Percentiles rank a stretch among this genome's conserved stretches.
These are phyloP conservation scores for Pouteria glomerata DNA, from an alignment of 148 eudicot genomes.

Conservation along the genomic window DNA sequence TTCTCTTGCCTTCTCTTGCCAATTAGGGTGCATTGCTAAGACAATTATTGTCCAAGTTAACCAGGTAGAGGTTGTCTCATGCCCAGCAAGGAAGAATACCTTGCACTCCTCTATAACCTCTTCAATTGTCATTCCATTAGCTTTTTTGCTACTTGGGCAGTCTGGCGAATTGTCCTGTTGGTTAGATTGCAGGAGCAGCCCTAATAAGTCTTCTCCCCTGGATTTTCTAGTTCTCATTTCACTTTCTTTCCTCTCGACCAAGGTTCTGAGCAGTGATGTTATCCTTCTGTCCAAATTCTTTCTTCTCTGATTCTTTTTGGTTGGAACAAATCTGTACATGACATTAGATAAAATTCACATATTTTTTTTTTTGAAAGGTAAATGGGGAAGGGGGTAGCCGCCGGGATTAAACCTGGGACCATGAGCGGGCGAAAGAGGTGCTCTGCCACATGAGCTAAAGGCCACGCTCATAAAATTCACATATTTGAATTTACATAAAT, in stretches of 20 bases:
- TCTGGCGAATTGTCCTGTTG: slow-evolving; percentile 6
- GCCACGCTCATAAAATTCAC: no score
- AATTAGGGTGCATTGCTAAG: slow-evolving; percentile 45
- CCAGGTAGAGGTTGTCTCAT: slow-evolving; percentile 58
- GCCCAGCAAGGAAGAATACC: slow-evolving; percentile 56
- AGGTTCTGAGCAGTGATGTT: slow-evolving; percentile 33
- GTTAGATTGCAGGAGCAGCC: slow-evolving; percentile 41
- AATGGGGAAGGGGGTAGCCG: no score
- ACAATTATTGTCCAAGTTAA: slow-evolving; percentile 55
- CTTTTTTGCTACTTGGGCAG: not conserved
- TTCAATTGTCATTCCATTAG: slow-evolving; percentile 30
- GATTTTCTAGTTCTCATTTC: slow-evolving; percentile 21
- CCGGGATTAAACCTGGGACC: no score
- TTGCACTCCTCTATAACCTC: slow-evolving; percentile 64
- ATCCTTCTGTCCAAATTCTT: slow-evolving; percentile 31
- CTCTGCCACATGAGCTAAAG: no score
- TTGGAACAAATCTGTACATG: slow-evolving; percentile 39
- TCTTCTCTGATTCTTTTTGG: slow-evolving; percentile 39
- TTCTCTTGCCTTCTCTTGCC: slow-evolving; percentile 57
- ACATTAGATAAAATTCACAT: not conserved
- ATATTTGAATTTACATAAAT: no score
- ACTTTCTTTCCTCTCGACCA: slow-evolving; percentile 33
- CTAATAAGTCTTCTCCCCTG: slow-evolving; percentile 34
- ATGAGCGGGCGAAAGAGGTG: no score
- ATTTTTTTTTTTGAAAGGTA: no score